phyloP scores from a whole-genome alignment of 78 protist genomes.

The Pelomyxa schiedti region DNA sequence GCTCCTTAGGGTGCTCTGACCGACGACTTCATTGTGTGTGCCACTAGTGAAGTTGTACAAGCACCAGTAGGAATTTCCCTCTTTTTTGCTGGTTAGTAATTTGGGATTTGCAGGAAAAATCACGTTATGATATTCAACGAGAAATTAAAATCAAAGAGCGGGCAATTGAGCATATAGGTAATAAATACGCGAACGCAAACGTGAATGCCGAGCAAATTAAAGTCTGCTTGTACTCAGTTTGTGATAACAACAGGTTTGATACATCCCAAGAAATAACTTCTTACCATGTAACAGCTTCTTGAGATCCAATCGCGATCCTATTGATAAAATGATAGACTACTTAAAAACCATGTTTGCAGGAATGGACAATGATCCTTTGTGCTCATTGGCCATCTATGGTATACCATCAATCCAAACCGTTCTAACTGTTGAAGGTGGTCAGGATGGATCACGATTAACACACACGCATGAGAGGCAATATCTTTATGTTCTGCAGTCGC shows the following conservation, averaged over 20 bases:
- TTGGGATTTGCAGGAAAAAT: background rate
- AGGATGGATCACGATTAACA: constrained; percentile 67
- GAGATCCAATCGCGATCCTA: constrained; percentile 27
- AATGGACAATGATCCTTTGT: background rate
- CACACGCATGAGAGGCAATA: constrained; percentile 72
- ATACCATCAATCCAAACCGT: background rate
- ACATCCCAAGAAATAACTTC: constrained; percentile 69
- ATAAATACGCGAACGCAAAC: constrained; percentile 11
- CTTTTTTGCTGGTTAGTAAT: background rate
- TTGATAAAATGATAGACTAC: constrained; percentile 24
- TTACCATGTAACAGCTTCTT: too few species aligned
- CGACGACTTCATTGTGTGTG: background rate
- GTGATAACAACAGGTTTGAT: constrained; percentile 52
- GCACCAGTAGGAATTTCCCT: background rate
- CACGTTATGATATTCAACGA: constrained; percentile 14
- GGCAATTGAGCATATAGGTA: constrained; percentile 53
- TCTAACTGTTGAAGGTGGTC: constrained; percentile 28
- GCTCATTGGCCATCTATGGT: constrained; percentile 20
- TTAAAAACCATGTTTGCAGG: constrained; percentile 31
- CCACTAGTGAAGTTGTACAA: too few species aligned
- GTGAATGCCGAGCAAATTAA: constrained; percentile 20
- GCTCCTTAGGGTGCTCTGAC: constrained; percentile 61
- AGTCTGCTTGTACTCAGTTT: constrained; percentile 23
- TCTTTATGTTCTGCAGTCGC: constrained; percentile 71
- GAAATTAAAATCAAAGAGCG: constrained; percentile 55